phyloP scores from a whole-genome alignment of 1,284 basidiomycete species.

The Tremellales sp. region DNA sequence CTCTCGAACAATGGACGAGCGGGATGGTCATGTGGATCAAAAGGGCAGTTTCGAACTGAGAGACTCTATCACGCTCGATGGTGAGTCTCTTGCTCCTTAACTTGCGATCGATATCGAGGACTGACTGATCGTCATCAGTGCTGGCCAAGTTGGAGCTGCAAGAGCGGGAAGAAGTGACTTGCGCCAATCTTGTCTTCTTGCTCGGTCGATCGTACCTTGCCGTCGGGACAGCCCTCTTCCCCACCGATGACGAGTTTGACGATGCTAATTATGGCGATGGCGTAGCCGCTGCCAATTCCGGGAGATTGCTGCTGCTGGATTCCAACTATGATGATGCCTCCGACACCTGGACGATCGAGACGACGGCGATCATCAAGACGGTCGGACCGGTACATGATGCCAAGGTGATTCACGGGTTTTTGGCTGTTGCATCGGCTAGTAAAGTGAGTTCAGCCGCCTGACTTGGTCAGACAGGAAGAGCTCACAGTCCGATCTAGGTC shows the following conservation, averaged over 20 bases:
- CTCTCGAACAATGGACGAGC: conserved; percentile 54
- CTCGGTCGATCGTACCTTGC: conserved; percentile 35
- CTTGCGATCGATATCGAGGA: not conserved
- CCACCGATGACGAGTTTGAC: conserved; percentile 26
- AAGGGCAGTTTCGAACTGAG: conserved; percentile 63
- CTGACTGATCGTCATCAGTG: conserved; percentile 11
- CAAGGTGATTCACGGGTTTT: conserved; percentile 42
- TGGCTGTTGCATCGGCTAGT: conserved; percentile 66
- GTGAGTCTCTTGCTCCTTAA: conserved; percentile 51
- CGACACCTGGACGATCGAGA: conserved; percentile 18
- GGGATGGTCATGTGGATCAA: conserved; percentile 56
- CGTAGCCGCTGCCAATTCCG: conserved; percentile 31
- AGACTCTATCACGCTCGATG: conserved; percentile 61
- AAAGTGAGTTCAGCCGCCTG: conserved; percentile 54
- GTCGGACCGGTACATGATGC: conserved; percentile 42
- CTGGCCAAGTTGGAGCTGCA: conserved; percentile 24
- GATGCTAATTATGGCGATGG: conserved; percentile 23
- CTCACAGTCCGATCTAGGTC: conserved; percentile 14
- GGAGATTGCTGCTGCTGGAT: conserved; percentile 38
- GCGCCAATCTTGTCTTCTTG: conserved; percentile 25
- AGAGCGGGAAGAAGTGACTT: conserved; percentile 31
- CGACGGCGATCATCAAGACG: conserved; percentile 22
- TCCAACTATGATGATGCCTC: conserved; percentile 5
- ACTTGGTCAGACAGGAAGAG: not conserved
- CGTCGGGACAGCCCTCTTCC: conserved; percentile 42